phyloP scores from a whole-genome alignment of 2,329 filamentous ascomycete species.

The Aspergillus vadensis region DNA sequence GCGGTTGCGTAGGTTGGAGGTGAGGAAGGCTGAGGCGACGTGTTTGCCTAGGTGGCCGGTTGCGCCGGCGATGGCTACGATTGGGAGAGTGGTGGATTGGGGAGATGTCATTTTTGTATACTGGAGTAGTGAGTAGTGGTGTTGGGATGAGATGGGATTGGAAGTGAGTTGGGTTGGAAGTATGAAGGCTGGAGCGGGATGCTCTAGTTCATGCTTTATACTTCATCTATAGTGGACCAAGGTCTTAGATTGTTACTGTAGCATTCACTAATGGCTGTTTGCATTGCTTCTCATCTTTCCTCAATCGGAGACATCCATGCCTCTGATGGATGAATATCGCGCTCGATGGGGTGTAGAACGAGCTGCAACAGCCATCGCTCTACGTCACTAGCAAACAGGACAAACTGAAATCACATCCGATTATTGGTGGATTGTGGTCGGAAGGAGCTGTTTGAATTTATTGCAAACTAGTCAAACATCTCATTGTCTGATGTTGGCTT shows the following conservation, averaged over 20 bases:
- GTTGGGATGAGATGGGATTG: too few relatives aligned
- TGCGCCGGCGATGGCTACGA: conserved; percentile 30
- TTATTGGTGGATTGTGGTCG: background rate
- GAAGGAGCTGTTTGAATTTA: background rate
- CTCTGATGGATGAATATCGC: background rate
- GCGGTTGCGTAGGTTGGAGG: conserved; percentile 17
- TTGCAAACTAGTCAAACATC: background rate
- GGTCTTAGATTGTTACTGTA: too few relatives aligned
- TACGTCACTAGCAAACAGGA: background rate
- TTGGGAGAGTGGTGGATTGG: conserved; percentile 1
- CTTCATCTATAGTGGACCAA: background rate
- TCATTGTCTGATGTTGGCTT: too few relatives aligned
- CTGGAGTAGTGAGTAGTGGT: background rate
- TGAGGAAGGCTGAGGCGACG: conserved; percentile 27
- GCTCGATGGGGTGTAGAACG: background rate
- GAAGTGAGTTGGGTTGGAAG: too few relatives aligned
- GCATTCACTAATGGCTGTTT: too few relatives aligned
- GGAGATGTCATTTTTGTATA: background rate
- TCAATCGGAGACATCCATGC: background rate
- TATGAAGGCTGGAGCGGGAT: too few relatives aligned
- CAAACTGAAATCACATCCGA: background rate
- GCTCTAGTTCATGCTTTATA: background rate
- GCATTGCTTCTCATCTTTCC: too few relatives aligned
- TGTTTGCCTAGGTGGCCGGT: conserved; percentile 30
- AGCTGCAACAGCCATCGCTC: background rate